phyloP scores from a whole-genome alignment of 129 eudicot species.

The Tagetes erecta region DNA sequence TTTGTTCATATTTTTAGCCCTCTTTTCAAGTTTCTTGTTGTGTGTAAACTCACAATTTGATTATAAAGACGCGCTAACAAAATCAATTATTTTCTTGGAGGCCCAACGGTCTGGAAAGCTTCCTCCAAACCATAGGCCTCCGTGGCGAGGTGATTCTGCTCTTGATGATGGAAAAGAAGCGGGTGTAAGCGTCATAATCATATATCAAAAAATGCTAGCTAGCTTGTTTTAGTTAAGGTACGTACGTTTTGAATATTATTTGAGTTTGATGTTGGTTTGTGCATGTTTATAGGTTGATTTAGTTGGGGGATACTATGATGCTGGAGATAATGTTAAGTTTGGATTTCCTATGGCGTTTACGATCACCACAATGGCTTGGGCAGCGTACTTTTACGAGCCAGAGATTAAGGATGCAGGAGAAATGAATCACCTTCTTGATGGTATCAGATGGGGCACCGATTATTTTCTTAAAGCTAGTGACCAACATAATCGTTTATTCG shows the following conservation, averaged over 20 bases:
- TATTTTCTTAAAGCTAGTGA: slow-evolving; percentile 64
- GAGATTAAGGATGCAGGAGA: slow-evolving; percentile 66
- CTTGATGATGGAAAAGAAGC: slow-evolving; percentile 69
- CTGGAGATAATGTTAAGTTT: slow-evolving; percentile 88
- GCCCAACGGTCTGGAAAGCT: slow-evolving; percentile 93
- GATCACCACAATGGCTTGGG: slow-evolving; percentile 78
- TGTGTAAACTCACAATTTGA: slow-evolving; percentile 39
- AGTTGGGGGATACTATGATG: slow-evolving; percentile 93
- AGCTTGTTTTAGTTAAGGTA: neutral
- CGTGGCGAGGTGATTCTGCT: slow-evolving; percentile 90
- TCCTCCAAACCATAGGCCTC: slow-evolving; percentile 54
- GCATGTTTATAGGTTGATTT: slow-evolving; percentile 60
- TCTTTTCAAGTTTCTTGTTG: slow-evolving; percentile 30
- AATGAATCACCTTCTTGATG: slow-evolving; percentile 41
- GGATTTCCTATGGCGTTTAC: slow-evolving; percentile 93
- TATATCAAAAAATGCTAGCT: neutral
- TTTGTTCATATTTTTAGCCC: slow-evolving; percentile 28
- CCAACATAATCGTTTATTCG: slow-evolving; percentile 49
- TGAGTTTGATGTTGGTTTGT: neutral
- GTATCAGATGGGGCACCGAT: slow-evolving; percentile 84
- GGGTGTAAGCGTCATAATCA: slow-evolving; percentile 36
- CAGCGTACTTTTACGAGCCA: slow-evolving; percentile 40
- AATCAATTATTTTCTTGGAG: slow-evolving; percentile 78
- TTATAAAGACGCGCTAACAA: slow-evolving; percentile 65
- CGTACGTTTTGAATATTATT: neutral